Percentiles rank a stretch among this genome's conserved stretches.
Evolutionary conservation across 768 basidiomycete genomes (phyloP).

Genomic region (Pleurotus djamor): DNA sequence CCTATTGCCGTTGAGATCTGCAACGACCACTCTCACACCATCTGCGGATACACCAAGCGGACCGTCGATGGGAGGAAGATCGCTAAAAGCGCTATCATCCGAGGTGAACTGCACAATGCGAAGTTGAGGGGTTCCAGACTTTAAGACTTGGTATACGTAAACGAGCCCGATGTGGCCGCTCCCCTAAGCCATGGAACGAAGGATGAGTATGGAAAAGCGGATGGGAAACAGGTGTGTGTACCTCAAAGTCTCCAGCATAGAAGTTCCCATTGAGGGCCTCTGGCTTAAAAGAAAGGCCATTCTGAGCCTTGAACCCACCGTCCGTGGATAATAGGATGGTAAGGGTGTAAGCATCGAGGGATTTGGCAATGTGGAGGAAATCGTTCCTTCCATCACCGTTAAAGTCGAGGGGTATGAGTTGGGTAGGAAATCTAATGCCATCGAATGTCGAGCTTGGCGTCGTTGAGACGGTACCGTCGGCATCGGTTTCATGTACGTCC

Average conservation of each 20-base stretch:
- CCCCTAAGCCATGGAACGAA: background rate
- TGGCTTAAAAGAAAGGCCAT: background rate
- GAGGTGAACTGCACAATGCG: background rate
- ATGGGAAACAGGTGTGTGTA: background rate
- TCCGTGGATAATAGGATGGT: background rate
- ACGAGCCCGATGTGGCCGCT: conserved; percentile 1
- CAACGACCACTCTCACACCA: background rate
- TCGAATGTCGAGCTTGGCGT: background rate
- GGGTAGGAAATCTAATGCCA: background rate
- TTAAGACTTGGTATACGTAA: background rate
- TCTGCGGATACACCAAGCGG: background rate
- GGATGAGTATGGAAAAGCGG: background rate
- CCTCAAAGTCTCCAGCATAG: background rate
- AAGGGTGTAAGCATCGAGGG: background rate
- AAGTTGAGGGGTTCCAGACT: background rate
- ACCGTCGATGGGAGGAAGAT: background rate
- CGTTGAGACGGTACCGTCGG: background rate
- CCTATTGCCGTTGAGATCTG: background rate
- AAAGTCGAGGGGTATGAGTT: background rate
- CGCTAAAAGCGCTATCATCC: background rate
- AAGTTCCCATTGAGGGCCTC: background rate
- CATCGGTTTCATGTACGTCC: background rate
- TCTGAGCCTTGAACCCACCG: background rate
- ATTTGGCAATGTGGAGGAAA: background rate
- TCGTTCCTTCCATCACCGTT: conserved; percentile 1